Percentiles rank a stretch among this genome's conserved stretches.
Evolutionary conservation across 2,329 filamentous ascomycete genomes (phyloP).

Genomic region (Botrytis medusae): DNA sequence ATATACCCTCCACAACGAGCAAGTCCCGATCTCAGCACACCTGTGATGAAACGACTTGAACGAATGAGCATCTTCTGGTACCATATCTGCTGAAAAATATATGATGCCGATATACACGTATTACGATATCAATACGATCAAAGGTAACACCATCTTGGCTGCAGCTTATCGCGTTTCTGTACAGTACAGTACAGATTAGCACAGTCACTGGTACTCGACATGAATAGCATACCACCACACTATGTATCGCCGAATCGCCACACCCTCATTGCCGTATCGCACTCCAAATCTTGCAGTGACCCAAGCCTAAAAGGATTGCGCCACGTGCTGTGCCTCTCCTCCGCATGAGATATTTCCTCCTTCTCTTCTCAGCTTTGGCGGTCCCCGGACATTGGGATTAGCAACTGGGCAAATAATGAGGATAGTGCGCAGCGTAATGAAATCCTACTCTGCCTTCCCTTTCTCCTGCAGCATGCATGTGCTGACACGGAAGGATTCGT

Average conservation of each 20-base stretch:
- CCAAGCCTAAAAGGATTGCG: not conserved
- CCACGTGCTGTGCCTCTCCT: constrained; percentile 22
- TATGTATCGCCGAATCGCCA: constrained; percentile 15
- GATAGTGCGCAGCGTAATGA: constrained; percentile 4
- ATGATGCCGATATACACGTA: constrained; percentile 14
- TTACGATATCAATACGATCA: constrained; percentile 22
- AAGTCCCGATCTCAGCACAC: constrained; percentile 14
- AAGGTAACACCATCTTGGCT: constrained; percentile 22
- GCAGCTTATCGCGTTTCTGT: constrained; percentile 14
- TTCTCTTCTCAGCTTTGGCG: constrained; percentile 16
- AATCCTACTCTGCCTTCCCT: constrained; percentile 12
- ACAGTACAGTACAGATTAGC: not conserved
- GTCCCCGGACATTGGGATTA: not conserved
- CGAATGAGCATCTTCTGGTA: constrained; percentile 12
- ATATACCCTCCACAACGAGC: constrained; percentile 25
- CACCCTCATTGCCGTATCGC: not conserved
- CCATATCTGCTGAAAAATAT: not conserved
- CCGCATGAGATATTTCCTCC: constrained; percentile 15
- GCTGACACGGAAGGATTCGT: constrained; percentile 23
- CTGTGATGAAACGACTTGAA: constrained; percentile 14
- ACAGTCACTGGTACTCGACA: constrained; percentile 20
- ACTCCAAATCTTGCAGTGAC: not conserved
- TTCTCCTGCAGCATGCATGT: constrained; percentile 24
- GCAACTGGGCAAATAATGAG: not conserved
- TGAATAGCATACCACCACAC: not conserved